A percentile compares a stretch with the other conserved stretches of the same genome.
Conservation (phyloP, 208 protist genomes). For the Porcisia deanei region DNA sequence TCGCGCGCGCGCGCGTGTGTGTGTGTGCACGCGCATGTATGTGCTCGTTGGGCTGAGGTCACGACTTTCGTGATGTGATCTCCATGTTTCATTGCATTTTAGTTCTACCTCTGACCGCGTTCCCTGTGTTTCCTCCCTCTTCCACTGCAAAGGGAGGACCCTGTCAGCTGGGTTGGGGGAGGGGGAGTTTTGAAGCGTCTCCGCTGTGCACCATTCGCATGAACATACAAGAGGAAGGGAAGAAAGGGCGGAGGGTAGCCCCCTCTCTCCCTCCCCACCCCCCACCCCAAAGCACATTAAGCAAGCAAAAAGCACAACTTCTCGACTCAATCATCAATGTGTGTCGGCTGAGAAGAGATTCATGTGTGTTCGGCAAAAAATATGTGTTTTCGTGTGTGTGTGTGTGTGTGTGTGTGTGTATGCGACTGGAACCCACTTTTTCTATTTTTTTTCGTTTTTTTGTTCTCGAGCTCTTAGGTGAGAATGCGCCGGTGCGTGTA, state of each 20-base stretch:
- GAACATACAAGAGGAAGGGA: not conserved
- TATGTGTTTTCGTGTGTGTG: not conserved
- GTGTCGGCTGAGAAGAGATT: too few relatives aligned
- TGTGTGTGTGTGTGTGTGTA: not conserved
- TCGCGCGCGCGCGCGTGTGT: not conserved
- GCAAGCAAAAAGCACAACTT: not conserved
- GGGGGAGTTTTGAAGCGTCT: not conserved
- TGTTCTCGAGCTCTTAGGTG: not conserved
- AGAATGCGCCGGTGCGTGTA: not conserved
- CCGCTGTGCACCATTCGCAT: not conserved
- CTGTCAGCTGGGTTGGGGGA: not conserved
- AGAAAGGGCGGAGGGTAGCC: not conserved
- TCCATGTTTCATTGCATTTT: not conserved
- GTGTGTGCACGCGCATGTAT: not conserved
- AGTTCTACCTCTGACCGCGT: not conserved
- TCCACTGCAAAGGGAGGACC: not conserved
- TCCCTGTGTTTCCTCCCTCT: not conserved
- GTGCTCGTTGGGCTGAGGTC: not conserved
- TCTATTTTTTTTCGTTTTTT: not conserved
- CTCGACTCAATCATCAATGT: not conserved
- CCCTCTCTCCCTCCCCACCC: too few relatives aligned
- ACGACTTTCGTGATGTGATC: not conserved
- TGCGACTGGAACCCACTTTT: too few relatives aligned
- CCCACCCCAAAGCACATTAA: too few relatives aligned
- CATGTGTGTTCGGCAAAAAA: too few relatives aligned